These are phyloP conservation scores for Ophiostoma piceae DNA, from an alignment of 2,329 filamentous ascomycete species.

Conservation along the genomic window DNA sequence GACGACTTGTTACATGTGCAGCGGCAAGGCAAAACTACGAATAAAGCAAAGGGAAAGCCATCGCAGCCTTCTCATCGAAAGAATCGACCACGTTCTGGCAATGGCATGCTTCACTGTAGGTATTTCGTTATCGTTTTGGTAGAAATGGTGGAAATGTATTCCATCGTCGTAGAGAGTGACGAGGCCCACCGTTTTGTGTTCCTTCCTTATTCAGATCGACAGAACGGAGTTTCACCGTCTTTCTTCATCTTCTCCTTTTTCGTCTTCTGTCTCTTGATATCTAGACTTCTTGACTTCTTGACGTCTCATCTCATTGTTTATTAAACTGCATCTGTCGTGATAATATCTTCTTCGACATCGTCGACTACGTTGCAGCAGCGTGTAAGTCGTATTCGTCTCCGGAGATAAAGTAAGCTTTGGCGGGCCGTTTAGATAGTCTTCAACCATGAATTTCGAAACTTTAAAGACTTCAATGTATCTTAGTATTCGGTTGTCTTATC, in stretches of 20 bases:
- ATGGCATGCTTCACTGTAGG: not conserved
- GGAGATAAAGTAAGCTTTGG: slow-evolving; percentile 7
- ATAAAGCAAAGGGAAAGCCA: not conserved
- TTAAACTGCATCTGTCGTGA: too few species aligned
- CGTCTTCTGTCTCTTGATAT: not conserved
- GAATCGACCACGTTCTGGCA: not conserved
- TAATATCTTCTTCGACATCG: too few species aligned
- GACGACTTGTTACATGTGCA: not conserved
- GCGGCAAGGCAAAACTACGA: not conserved
- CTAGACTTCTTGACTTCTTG: not conserved
- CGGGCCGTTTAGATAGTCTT: not conserved
- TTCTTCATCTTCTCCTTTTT: not conserved
- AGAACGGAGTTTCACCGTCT: not conserved
- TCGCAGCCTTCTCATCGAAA: not conserved
- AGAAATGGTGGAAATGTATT: too few species aligned
- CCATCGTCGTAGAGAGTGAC: not conserved
- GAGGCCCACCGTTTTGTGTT: not conserved
- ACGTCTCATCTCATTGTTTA: too few species aligned
- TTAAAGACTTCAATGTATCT: too few species aligned
- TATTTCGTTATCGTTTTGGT: too few species aligned
- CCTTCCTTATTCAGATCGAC: slow-evolving; percentile 1
- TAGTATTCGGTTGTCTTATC: too few species aligned
- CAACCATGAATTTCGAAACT: not conserved
- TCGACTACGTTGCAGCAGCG: not conserved
- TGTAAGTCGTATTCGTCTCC: slow-evolving; percentile 11